These are phyloP conservation scores for Aspergillus pseudoglaucus DNA, from an alignment of 2,329 filamentous ascomycete species.

Conservation along the genomic window DNA sequence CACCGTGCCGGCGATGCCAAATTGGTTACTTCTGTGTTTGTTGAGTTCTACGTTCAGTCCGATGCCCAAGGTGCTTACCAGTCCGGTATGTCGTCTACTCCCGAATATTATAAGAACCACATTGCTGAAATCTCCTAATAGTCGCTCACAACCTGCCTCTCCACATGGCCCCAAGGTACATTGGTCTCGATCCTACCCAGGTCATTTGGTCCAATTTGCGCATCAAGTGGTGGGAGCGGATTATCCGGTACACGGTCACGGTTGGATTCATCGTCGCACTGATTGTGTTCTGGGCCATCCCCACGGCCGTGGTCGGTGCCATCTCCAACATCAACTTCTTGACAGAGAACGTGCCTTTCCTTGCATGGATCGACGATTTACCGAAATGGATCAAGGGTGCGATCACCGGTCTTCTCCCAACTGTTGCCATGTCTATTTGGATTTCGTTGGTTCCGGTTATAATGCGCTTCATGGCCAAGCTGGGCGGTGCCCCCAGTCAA, in stretches of 20 bases:
- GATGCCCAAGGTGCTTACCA: conserved; percentile 85
- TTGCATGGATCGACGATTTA: conserved; percentile 66
- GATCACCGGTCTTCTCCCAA: conserved; percentile 76
- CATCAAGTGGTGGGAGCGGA: conserved; percentile 79
- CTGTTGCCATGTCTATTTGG: conserved; percentile 69
- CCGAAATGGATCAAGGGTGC: conserved; percentile 70
- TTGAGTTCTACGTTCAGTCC: conserved; percentile 78
- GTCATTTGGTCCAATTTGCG: conserved; percentile 81
- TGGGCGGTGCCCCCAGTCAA: conserved; percentile 71
- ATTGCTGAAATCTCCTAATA: conserved; percentile 3
- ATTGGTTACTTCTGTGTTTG: conserved; percentile 71
- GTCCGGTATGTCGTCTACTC: conserved; percentile 36
- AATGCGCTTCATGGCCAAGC: conserved; percentile 71
- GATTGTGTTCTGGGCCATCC: conserved; percentile 81
- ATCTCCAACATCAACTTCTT: conserved; percentile 79
- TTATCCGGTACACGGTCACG: conserved; percentile 64
- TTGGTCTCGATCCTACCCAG: conserved; percentile 73
- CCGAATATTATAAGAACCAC: not conserved
- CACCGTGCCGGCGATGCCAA: conserved; percentile 61
- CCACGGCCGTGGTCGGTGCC: conserved; percentile 70
- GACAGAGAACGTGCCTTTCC: conserved; percentile 56
- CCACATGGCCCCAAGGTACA: conserved; percentile 78
- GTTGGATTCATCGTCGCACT: conserved; percentile 66
- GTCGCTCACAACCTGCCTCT: conserved; percentile 80
- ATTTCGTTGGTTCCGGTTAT: conserved; percentile 82